Evolutionary conservation across 805 yeast species (phyloP), one percentile per base, ranked within the genome.

Genomic region (Lachancea fermentati): DNA sequence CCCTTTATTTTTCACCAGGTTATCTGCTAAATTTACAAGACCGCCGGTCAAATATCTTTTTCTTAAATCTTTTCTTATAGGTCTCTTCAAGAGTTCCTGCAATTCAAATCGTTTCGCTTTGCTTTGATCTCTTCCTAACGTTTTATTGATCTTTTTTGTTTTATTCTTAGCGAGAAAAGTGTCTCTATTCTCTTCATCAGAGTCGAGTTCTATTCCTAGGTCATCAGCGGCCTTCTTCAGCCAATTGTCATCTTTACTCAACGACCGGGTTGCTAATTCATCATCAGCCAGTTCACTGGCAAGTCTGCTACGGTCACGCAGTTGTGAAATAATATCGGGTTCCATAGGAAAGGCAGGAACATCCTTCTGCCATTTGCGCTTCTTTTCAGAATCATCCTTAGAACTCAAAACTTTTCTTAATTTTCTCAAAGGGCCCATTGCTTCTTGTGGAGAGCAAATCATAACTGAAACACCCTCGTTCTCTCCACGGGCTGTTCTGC

Each of bases 401-500:
- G 62, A 63, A 1, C 76, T 67, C 37, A 81, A 71, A 12, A 77
- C 57, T 42, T 71, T 78, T 51, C 91, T 70, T 41, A 91, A 71
- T 62, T 85, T 86, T 54, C 78, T 73, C 46, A 89, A 69, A 0
- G 97, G 89, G 0, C 96, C 96, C 42, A 87, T 73, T 0, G 94
- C 87, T 58, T 93, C 99, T 45, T 85, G 88, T 12, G 97, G 96
- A 4, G 95, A 85, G 55, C 96, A 87, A 39, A 93, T 69, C 76
- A 88, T 79, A 36, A 93, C 81, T 2, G 96, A 83, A n/a, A 93
- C 96, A 70, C 98, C 98, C 58, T 85, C 91, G 26, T 62, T 62
- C 1, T 91, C 93, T 1, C 95, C 97, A 70, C 98, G 82, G 0
- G 95, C 97, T n/a, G 98, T 93, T 74, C 98, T 80, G 46, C 98